Evolutionary conservation across 805 yeast genomes (phyloP).

Genomic region (Teunomyces pallodes): DNA sequence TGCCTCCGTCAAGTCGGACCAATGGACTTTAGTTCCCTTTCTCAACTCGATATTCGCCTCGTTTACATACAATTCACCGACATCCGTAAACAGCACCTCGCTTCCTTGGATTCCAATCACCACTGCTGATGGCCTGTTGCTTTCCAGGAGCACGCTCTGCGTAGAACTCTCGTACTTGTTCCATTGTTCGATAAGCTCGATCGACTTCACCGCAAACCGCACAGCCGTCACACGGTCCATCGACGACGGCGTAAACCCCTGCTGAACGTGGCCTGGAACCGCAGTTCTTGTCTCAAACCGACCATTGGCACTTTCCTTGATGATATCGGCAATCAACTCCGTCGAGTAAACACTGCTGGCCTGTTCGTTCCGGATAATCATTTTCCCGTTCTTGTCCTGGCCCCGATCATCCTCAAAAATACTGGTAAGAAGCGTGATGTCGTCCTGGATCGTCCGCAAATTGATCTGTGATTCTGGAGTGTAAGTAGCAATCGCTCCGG

Average conservation of each 20-base stretch:
- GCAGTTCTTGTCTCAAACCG: conserved; percentile 78
- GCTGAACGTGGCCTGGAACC: conserved; percentile 84
- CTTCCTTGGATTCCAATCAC: conserved; percentile 75
- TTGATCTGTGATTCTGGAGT: conserved; percentile 72
- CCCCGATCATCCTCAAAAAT: conserved; percentile 64
- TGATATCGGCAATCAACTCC: conserved; percentile 66
- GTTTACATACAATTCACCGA: conserved; percentile 54
- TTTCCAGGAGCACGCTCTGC: neutral
- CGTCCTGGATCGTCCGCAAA: conserved; percentile 60
- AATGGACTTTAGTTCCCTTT: conserved; percentile 67
- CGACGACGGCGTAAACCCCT: conserved; percentile 75
- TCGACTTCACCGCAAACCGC: conserved; percentile 66
- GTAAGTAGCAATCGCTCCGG: conserved; percentile 73
- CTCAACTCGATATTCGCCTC: conserved; percentile 62
- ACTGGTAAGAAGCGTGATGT: conserved; percentile 58
- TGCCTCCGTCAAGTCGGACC: conserved; percentile 58
- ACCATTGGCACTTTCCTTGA: conserved; percentile 60
- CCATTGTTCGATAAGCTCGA: conserved; percentile 60
- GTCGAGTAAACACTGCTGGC: conserved; percentile 69
- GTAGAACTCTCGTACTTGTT: conserved; percentile 4
- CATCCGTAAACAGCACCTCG: conserved; percentile 54
- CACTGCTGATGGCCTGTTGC: conserved; percentile 34
- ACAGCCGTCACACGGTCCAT: conserved; percentile 76
- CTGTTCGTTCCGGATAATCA: conserved; percentile 63
- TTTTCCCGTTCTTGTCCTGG: conserved; percentile 63